These are phyloP conservation scores for Microcos paniculata DNA, from an alignment of 345 rosid species.

Conservation along the genomic window DNA sequence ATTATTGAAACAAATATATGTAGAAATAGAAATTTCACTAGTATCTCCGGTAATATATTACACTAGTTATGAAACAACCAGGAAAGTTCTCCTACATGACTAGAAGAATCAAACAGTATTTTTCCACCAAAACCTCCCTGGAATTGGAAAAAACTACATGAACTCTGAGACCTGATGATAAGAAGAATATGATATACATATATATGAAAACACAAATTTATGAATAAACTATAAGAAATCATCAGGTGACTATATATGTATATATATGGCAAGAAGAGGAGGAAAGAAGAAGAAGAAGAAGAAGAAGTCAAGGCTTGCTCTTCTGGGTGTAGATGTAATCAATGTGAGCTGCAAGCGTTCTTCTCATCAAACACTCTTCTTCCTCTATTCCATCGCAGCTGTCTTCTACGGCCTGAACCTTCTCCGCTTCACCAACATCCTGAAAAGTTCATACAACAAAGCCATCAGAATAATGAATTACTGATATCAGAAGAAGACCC, in stretches of 20 bases:
- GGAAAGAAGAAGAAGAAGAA: not conserved
- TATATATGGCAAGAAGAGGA: too few relatives aligned
- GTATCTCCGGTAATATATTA: not conserved
- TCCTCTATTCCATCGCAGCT: conserved; percentile 47
- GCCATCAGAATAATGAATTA: not conserved
- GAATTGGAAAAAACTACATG: not conserved
- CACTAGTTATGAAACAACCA: not conserved
- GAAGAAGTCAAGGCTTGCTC: conserved; percentile 18
- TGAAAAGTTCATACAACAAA: not conserved
- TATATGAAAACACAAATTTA: not conserved
- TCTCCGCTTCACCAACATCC: not conserved
- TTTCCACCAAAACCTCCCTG: not conserved
- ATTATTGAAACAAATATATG: not conserved
- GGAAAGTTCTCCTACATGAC: not conserved
- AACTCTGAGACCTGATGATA: not conserved
- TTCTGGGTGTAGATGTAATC: conserved; percentile 44
- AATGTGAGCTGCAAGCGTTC: conserved; percentile 33
- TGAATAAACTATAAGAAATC: not conserved
- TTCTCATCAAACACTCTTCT: conserved; percentile 57
- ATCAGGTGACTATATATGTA: too few relatives aligned
- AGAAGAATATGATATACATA: not conserved
- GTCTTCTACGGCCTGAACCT: conserved; percentile 27
- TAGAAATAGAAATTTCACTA: not conserved
- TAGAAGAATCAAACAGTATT: not conserved
- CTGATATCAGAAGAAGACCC: not conserved